Conservation (phyloP, 1,284 basidiomycete species). For the Veloboletus limbatus region DNA sequence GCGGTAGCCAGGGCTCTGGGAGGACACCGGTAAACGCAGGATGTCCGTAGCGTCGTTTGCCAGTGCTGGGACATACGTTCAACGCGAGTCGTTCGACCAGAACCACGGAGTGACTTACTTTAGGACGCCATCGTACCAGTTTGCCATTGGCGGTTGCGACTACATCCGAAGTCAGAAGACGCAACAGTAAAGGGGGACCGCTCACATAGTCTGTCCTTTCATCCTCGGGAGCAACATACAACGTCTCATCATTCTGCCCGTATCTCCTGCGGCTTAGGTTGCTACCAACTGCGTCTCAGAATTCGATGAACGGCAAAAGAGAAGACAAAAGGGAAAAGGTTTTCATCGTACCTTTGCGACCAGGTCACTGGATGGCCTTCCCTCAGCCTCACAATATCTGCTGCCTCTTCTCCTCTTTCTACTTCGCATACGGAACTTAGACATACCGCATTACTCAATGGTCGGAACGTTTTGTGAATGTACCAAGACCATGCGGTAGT, state of each 20-base stretch:
- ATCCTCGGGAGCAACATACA: conserved; percentile 92
- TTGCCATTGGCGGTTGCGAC: conserved; percentile 93
- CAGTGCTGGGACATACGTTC: no score
- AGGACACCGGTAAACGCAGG: conserved; percentile 86
- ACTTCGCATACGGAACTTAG: conserved; percentile 87
- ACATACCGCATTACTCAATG: conserved; percentile 79
- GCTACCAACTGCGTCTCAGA: conserved; percentile 39
- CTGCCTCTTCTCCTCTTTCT: conserved; percentile 78
- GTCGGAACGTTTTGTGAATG: conserved; percentile 67
- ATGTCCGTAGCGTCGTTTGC: conserved; percentile 85
- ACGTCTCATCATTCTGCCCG: conserved; percentile 88
- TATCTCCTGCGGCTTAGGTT: conserved; percentile 83
- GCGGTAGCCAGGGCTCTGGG: conserved; percentile 88
- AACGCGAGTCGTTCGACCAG: no score
- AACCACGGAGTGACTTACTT: conserved; percentile 55
- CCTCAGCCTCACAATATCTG: conserved; percentile 68
- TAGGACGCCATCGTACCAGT: conserved; percentile 87
- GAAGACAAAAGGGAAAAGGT: background rate
- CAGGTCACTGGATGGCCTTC: conserved; percentile 80
- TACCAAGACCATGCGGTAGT: conserved; percentile 83
- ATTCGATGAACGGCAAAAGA: no score
- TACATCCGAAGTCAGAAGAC: conserved; percentile 31
- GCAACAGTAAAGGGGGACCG: background rate
- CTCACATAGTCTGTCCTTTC: conserved; percentile 86
- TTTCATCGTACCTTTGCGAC: conserved; percentile 68